Conservation (phyloP, 2,329 filamentous ascomycete species). For the Leptodontidium sp. region DNA sequence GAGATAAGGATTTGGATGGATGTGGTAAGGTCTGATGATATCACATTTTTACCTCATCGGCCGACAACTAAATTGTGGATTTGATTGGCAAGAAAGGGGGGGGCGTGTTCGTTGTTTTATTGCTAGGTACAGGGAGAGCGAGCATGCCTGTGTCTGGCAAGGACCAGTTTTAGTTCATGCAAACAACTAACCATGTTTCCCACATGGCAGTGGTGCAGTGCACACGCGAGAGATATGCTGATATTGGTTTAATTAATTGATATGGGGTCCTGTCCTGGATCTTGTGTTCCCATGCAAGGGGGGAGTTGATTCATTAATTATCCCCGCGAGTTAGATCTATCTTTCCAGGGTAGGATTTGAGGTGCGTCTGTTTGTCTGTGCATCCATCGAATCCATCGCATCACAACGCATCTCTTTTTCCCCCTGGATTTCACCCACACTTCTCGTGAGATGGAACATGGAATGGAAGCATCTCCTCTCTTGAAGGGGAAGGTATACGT, state of each 20-base stretch:
- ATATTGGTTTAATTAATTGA: not conserved
- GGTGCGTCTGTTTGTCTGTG: not conserved
- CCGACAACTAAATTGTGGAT: not conserved
- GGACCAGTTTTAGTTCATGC: not conserved
- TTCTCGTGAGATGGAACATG: too few species aligned
- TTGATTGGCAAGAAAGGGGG: too few species aligned
- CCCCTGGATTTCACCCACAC: not conserved
- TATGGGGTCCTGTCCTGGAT: not conserved
- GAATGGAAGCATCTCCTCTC: too few species aligned
- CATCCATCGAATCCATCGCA: not conserved
- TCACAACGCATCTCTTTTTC: too few species aligned
- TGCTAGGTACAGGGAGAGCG: too few species aligned
- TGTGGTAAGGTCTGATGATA: not conserved
- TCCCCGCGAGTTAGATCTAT: not conserved
- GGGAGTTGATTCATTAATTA: too few species aligned
- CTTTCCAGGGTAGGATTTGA: not conserved
- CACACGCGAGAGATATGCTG: not conserved
- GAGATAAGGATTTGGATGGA: not conserved
- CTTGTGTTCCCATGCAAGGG: not conserved
- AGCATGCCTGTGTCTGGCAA: not conserved
- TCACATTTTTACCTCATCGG: not conserved
- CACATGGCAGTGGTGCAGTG: not conserved
- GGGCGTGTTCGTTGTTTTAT: too few species aligned
- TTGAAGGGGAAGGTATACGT: too few species aligned
- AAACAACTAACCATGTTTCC: conserved; percentile 4